Evolutionary conservation across 352 stramenopile species (phyloP).

Genomic region (Phytophthora megakarya): DNA sequence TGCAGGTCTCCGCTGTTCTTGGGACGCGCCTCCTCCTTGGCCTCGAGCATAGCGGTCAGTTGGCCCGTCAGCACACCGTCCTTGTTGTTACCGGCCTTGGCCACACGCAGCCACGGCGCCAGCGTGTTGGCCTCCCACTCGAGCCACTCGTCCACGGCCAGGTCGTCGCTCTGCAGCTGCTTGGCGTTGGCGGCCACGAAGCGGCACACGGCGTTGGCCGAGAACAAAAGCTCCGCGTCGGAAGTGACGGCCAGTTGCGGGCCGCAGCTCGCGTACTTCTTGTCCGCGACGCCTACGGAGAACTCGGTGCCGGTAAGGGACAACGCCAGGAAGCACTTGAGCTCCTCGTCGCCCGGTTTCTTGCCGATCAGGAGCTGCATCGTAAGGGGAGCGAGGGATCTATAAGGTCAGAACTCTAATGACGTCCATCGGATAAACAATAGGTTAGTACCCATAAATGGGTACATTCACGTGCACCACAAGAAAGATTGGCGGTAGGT

Average conservation of each 20-base stretch:
- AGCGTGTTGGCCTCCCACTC: conserved; percentile 81
- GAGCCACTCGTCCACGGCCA: conserved; percentile 84
- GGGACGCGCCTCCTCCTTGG: conserved; percentile 64
- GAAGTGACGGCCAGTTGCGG: conserved; percentile 52
- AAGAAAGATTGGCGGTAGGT: conserved; percentile 14
- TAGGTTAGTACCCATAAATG: not conserved
- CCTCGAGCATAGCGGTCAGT: conserved; percentile 55
- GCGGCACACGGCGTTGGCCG: conserved; percentile 78
- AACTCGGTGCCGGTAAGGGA: conserved; percentile 53
- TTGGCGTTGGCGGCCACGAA: conserved; percentile 65
- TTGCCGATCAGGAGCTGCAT: conserved; percentile 79
- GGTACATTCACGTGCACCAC: conserved; percentile 14
- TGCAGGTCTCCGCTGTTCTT: conserved; percentile 47
- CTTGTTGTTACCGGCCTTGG: conserved; percentile 49
- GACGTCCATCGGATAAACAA: conserved; percentile 21
- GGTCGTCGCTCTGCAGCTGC: conserved; percentile 67
- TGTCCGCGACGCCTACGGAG: conserved; percentile 54
- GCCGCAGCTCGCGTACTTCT: conserved; percentile 61
- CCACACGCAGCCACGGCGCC: conserved; percentile 57
- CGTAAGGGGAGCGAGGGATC: not conserved
- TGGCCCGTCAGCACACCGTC: conserved; percentile 32
- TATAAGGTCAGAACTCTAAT: conserved; percentile 18
- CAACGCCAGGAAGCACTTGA: conserved; percentile 84
- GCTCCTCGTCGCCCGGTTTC: conserved; percentile 64
- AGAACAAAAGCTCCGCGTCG: conserved; percentile 59